Conservation (phyloP, 257 asterid species). For the Pogostemon cablin region DNA sequence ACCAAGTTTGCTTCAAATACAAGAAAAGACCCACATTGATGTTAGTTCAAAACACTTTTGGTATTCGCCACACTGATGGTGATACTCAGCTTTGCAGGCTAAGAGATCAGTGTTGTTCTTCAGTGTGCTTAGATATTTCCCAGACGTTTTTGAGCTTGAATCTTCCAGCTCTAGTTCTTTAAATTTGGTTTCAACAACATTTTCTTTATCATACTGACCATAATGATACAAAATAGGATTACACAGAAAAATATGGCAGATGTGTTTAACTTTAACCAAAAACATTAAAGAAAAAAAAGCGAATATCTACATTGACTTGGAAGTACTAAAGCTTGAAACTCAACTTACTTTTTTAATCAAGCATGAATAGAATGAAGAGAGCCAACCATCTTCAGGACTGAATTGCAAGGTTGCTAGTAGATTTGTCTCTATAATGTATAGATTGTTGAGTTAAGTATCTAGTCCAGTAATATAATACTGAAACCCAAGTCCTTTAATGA, state of each 20-base stretch:
- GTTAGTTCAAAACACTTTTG: conserved; percentile 95
- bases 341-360: conserved; percentile 79
- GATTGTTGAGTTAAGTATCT: conserved; percentile 31
- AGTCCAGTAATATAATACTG: conserved; percentile 24
- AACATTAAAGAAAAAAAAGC: conserved; percentile 4
- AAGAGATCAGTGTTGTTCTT: conserved; percentile 91
- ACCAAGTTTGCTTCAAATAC: conserved; percentile 16
- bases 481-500: conserved; percentile 23
- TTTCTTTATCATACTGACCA: conserved; percentile 85
- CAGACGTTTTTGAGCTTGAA: conserved; percentile 47
- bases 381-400: conserved; percentile 93
- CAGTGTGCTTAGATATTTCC: conserved; percentile 68
- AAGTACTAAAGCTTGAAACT: conserved; percentile 27
- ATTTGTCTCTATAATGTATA: conserved; percentile 61
- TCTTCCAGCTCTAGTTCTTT: conserved; percentile 83
- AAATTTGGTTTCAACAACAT: conserved; percentile 79
- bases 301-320: conserved; percentile 16
- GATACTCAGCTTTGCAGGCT: conserved; percentile 99
- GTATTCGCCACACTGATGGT: conserved; percentile 96
- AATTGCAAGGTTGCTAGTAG: conserved; percentile 74
- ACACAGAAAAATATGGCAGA: conserved; percentile 21
- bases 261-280: conserved; percentile 9
- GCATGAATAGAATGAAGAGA: conserved; percentile 92
- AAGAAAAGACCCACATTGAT: conserved; percentile 62
- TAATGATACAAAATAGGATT: conserved; percentile 27